Percentiles rank a stretch among this genome's conserved stretches.
phyloP scores from a whole-genome alignment of 345 rosid species.

The Salix purpurea region DNA sequence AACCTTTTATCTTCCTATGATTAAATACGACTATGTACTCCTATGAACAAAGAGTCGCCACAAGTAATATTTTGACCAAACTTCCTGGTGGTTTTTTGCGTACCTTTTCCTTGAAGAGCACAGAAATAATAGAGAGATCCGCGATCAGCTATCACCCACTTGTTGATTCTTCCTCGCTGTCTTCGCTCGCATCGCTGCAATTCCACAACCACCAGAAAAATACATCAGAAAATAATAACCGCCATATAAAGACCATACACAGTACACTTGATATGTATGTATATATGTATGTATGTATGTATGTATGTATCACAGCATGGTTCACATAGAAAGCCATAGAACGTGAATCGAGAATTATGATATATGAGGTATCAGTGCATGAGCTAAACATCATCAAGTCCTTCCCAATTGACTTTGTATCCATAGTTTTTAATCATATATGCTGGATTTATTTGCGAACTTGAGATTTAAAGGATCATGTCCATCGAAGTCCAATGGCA shows the following conservation, averaged over 20 bases:
- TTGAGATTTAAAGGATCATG: neutral
- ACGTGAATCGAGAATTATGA: no score
- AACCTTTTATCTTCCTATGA: neutral
- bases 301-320: neutral
- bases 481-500: neutral
- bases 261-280: no score
- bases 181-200: conserved; percentile 77
- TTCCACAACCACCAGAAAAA: neutral
- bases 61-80: neutral
- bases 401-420: neutral
- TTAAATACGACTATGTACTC: conserved; percentile 3
- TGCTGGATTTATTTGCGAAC: neutral
- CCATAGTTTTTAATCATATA: neutral
- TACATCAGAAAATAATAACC: no score
- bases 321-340: no score
- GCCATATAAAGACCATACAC: no score
- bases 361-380: no score
- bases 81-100: neutral
- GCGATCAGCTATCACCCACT: conserved; percentile 34
- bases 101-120: neutral
- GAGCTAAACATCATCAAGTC: neutral
- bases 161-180: conserved; percentile 55
- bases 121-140: neutral
- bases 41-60: conserved; percentile 9
- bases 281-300: no score